These are phyloP conservation scores for Lumnitzera racemosa DNA, from an alignment of 345 rosid species.

Conservation along the genomic window DNA sequence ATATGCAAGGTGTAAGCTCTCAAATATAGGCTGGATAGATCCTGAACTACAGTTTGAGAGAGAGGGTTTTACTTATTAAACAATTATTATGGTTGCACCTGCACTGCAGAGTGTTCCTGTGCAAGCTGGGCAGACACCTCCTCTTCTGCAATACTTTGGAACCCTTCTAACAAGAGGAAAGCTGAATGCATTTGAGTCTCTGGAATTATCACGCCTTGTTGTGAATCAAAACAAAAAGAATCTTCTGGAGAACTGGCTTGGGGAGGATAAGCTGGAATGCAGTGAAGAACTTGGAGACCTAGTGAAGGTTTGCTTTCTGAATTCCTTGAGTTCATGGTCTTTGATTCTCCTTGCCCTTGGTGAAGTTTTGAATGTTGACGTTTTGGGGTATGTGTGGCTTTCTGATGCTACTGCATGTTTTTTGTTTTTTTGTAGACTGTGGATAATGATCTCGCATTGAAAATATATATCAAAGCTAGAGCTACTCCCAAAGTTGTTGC, in stretches of 20 bases:
- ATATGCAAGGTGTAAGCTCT: no score
- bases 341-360: neutral
- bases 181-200: slow-evolving; percentile 93
- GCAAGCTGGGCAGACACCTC: slow-evolving; percentile 98
- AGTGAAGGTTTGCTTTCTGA: slow-evolving; percentile 66
- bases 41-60: neutral
- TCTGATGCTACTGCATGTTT: neutral
- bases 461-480: slow-evolving; percentile 92
- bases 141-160: slow-evolving; percentile 95
- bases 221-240: slow-evolving; percentile 98
- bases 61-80: neutral
- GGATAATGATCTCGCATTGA: slow-evolving; percentile 95
- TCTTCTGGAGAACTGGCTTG: slow-evolving; percentile 94
- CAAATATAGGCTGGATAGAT: no score
- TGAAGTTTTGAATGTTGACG: no score
- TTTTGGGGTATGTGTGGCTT: neutral
- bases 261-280: slow-evolving; percentile 97
- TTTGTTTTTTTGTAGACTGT: slow-evolving; percentile 61
- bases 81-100: neutral
- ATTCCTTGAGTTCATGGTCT: neutral
- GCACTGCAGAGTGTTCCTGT: slow-evolving; percentile 91
- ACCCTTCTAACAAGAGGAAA: slow-evolving; percentile 91
- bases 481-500: slow-evolving; percentile 99
- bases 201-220: slow-evolving; percentile 96
- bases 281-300: slow-evolving; percentile 99